These are phyloP conservation scores for Lentinula boryana DNA, from an alignment of 768 basidiomycete species.

Conservation along the genomic window DNA sequence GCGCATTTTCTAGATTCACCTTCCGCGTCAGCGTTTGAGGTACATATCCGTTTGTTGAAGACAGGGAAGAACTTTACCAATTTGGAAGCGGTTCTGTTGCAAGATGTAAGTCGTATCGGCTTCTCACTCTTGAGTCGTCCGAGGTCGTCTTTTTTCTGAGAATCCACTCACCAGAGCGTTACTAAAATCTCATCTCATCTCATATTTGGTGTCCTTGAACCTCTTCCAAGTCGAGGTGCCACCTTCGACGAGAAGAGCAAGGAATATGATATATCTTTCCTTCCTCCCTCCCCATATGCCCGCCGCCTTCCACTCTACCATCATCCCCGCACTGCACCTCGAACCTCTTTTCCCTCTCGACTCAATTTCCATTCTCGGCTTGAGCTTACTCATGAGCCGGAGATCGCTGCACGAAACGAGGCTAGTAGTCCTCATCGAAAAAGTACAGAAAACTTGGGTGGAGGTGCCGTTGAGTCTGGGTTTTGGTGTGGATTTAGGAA, in stretches of 20 bases:
- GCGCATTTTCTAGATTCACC: slow-evolving; percentile 52
- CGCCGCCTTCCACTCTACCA: slow-evolving; percentile 50
- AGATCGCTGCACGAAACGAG: slow-evolving; percentile 32
- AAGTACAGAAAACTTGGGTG: slow-evolving; percentile 35
- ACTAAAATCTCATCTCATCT: slow-evolving; percentile 47
- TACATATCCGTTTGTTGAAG: slow-evolving; percentile 43
- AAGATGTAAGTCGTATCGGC: slow-evolving; percentile 34
- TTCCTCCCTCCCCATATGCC: slow-evolving; percentile 52
- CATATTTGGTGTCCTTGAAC: slow-evolving; percentile 46
- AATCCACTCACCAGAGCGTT: slow-evolving; percentile 27
- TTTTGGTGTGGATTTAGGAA: slow-evolving; percentile 48
- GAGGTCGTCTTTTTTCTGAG: not conserved
- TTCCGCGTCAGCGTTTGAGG: slow-evolving; percentile 32
- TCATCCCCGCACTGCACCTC: slow-evolving; percentile 40
- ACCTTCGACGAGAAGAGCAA: slow-evolving; percentile 10
- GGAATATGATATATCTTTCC: slow-evolving; percentile 22
- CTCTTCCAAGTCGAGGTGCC: slow-evolving; percentile 8
- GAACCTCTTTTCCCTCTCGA: not conserved
- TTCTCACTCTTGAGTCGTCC: not conserved
- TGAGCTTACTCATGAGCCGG: slow-evolving; percentile 32
- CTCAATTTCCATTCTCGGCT: slow-evolving; percentile 15
- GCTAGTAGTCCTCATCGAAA: slow-evolving; percentile 31
- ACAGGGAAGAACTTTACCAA: slow-evolving; percentile 50
- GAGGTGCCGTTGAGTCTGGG: slow-evolving; percentile 52
- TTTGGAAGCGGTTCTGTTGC: slow-evolving; percentile 52